A percentile compares a stretch with the other conserved stretches of the same genome.
Evolutionary conservation across 2,329 filamentous ascomycete species (phyloP).

Genomic region (Alternaria arbusti): DNA sequence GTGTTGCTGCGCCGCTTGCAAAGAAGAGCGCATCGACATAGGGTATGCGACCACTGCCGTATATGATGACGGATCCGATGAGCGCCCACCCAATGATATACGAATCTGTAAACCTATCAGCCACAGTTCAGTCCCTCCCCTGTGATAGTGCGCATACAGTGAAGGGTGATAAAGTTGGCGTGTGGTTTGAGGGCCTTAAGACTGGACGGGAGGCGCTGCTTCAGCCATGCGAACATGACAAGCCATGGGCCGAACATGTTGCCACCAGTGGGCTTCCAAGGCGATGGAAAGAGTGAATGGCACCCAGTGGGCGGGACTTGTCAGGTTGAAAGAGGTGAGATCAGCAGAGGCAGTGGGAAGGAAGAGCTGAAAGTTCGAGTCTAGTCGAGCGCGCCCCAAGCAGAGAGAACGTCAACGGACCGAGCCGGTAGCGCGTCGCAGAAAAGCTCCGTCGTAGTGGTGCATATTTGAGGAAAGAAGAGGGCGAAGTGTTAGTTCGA

Average conservation of each 20-base stretch:
- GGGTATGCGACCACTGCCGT: constrained; percentile 64
- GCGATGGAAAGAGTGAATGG: not conserved
- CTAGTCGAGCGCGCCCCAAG: constrained; percentile 9
- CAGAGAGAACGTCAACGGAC: constrained; percentile 24
- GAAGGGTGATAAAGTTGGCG: constrained; percentile 81
- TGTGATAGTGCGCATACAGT: constrained; percentile 61
- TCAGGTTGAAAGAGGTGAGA: not conserved
- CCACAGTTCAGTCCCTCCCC: no score
- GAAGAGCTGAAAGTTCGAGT: constrained; percentile 9
- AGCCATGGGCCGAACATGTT: constrained; percentile 44
- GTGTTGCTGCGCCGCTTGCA: constrained; percentile 82
- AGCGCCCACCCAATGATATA: constrained; percentile 80
- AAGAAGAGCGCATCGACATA: constrained; percentile 94
- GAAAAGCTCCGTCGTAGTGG: constrained; percentile 8
- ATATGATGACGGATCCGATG: constrained; percentile 79
- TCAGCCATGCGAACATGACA: constrained; percentile 37
- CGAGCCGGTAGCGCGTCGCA: constrained; percentile 26
- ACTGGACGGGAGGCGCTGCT: constrained; percentile 28
- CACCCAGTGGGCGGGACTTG: not conserved
- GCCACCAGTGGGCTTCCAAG: constrained; percentile 1
- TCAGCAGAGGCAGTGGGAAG: not conserved
- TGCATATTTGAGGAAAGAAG: constrained; percentile 14
- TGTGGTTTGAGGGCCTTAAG: constrained; percentile 57
- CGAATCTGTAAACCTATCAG: constrained; percentile 62
- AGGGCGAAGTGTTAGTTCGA: not conserved